phyloP scores from a whole-genome alignment of 495 filamentous ascomycete species.

The Penicillium lagena region DNA sequence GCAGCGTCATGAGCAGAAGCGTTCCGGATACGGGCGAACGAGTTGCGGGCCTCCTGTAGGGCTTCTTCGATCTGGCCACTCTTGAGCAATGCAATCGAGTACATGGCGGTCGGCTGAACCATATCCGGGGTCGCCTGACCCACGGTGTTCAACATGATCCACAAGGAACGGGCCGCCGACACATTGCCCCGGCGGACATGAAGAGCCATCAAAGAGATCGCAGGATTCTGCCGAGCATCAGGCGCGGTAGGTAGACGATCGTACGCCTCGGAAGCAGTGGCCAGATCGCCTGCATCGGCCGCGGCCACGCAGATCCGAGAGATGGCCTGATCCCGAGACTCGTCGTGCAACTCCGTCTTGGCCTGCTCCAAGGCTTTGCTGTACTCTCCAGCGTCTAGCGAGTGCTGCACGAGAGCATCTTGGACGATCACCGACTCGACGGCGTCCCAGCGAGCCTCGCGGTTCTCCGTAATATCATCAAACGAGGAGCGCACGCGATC shows the following conservation, averaged over 20 bases:
- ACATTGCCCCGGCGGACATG: slow-evolving; percentile 76
- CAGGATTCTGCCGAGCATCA: slow-evolving; percentile 49
- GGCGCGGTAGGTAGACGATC: slow-evolving; percentile 44
- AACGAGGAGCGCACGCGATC: slow-evolving; percentile 62
- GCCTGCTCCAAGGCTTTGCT: slow-evolving; percentile 60
- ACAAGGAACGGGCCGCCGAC: slow-evolving; percentile 65
- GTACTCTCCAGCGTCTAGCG: slow-evolving; percentile 56
- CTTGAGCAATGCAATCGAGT: slow-evolving; percentile 72
- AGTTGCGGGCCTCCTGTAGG: slow-evolving; percentile 66
- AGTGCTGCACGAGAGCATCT: slow-evolving; percentile 68
- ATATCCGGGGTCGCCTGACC: slow-evolving; percentile 57
- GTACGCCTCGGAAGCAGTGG: slow-evolving; percentile 64
- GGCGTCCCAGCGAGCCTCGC: slow-evolving; percentile 40
- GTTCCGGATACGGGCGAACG: slow-evolving; percentile 74
- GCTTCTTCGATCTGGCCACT: slow-evolving; percentile 73
- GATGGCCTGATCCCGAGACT: slow-evolving; percentile 47
- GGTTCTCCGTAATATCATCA: slow-evolving; percentile 49
- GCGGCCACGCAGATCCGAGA: slow-evolving; percentile 56
- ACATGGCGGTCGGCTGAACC: slow-evolving; percentile 83
- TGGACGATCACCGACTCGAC: slow-evolving; percentile 65
- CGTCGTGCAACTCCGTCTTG: slow-evolving; percentile 43
- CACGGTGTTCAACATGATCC: slow-evolving; percentile 60
- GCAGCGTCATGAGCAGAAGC: slow-evolving; percentile 27
- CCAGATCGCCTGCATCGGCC: slow-evolving; percentile 71
- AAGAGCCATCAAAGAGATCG: slow-evolving; percentile 81